Evolutionary conservation across 202 grass and related monocot species (phyloP).

Genomic region (Eragrostis tef): DNA sequence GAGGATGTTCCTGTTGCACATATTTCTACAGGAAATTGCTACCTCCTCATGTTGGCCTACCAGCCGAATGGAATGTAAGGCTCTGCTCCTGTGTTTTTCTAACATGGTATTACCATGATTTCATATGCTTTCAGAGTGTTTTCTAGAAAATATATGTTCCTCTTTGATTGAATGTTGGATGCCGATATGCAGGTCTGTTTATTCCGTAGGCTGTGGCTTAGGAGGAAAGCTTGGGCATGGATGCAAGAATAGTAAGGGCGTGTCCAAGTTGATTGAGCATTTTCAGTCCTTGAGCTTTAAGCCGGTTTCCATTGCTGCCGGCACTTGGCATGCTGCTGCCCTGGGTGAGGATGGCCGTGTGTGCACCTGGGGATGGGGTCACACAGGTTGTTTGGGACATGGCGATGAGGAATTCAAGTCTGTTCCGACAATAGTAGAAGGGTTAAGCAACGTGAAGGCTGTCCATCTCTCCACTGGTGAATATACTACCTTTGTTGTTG

Average conservation of each 20-base stretch:
- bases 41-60: conserved; percentile 71
- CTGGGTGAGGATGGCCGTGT: conserved; percentile 59
- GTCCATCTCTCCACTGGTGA: conserved; percentile 64
- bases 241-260: conserved; percentile 45
- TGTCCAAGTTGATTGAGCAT: conserved; percentile 58
- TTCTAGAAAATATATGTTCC: background rate
- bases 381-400: conserved; percentile 67
- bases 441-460: conserved; percentile 55
- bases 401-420: conserved; percentile 60
- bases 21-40: conserved; percentile 74
- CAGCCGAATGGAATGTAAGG: conserved; percentile 67
- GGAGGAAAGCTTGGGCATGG: conserved; percentile 84
- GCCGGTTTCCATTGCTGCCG: conserved; percentile 64
- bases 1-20: conserved; percentile 63
- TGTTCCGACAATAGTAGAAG: conserved; percentile 59
- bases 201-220: conserved; percentile 77
- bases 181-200: conserved; percentile 64
- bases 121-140: background rate
- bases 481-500: conserved; percentile 64
- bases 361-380: conserved; percentile 78
- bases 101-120: background rate
- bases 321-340: conserved; percentile 67
- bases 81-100: background rate
- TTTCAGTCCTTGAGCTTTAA: conserved; percentile 62
- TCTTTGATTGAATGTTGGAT: background rate